phyloP scores from a whole-genome alignment of 2,329 filamentous ascomycete genomes.

The Hymenoscyphus occultus region DNA sequence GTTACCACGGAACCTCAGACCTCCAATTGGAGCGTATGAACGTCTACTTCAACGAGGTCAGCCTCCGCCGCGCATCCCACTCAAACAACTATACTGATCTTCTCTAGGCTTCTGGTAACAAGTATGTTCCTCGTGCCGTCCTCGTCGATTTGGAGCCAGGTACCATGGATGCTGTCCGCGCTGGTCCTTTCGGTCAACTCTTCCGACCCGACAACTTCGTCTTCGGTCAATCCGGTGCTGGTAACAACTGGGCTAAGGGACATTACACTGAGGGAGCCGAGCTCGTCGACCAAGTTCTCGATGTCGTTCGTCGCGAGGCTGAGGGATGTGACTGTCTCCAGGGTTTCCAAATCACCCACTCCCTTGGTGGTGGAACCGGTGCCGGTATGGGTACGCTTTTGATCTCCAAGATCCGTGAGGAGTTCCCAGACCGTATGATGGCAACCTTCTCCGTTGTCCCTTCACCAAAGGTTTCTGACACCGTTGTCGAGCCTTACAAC shows the following conservation, averaged over 20 bases:
- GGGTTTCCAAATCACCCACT: conserved; percentile 99
- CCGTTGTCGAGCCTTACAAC: conserved; percentile 99
- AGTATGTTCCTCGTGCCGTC: conserved; percentile 98
- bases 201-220: conserved; percentile 99
- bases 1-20: conserved; percentile 96
- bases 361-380: conserved; percentile 99
- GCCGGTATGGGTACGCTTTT: conserved; percentile 99
- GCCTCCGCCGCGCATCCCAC: conserved; percentile 10
- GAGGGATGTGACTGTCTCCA: conserved; percentile 99
- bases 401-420: conserved; percentile 99
- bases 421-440: conserved; percentile 99
- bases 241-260: conserved; percentile 99
- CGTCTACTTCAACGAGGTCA: conserved; percentile 96
- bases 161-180: conserved; percentile 99
- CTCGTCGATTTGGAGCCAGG: conserved; percentile 99
- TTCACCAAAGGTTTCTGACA: conserved; percentile 99
- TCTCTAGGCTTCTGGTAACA: conserved; percentile 84
- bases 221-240: conserved; percentile 98
- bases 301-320: conserved; percentile 97
- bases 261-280: conserved; percentile 99
- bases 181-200: conserved; percentile 96
- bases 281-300: conserved; percentile 95
- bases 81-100: conserved; percentile 30
- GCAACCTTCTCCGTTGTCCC: conserved; percentile 98
- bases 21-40: conserved; percentile 99